phyloP scores from a whole-genome alignment of 2,329 filamentous ascomycete genomes.

The Fusarium scirpi region DNA sequence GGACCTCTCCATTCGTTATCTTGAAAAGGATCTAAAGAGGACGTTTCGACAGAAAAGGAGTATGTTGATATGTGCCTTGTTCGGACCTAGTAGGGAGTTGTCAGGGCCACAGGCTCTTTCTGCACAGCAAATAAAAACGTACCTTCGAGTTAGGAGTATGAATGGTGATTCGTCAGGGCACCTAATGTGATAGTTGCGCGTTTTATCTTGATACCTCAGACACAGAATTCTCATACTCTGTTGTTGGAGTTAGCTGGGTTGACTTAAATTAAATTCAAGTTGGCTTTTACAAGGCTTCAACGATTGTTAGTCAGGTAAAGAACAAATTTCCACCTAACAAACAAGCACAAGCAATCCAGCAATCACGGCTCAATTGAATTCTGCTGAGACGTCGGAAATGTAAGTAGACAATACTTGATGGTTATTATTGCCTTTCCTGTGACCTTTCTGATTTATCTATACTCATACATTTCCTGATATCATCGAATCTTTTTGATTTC shows the following conservation, averaged over 20 bases:
- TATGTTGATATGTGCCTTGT: background rate
- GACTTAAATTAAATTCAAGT: background rate
- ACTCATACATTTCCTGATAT: slow-evolving; percentile 7
- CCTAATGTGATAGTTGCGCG: background rate
- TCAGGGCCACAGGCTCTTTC: background rate
- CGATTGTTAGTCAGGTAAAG: background rate
- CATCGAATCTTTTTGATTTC: background rate
- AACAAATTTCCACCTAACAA: background rate
- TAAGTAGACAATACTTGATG: background rate
- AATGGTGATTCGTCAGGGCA: background rate
- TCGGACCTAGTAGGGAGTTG: background rate
- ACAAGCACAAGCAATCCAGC: background rate
- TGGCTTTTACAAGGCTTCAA: background rate
- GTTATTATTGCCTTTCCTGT: background rate
- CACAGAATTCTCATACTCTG: background rate
- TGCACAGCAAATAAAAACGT: background rate
- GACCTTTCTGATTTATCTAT: background rate
- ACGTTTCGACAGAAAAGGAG: background rate
- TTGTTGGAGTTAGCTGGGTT: background rate
- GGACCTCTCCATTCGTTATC: background rate
- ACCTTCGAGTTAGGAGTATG: background rate
- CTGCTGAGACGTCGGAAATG: background rate
- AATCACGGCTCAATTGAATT: background rate
- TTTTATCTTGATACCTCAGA: too few relatives aligned
- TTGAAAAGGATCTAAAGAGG: background rate